Evolutionary conservation across 768 basidiomycete species (phyloP), one percentile per base, ranked within the genome.

Genomic region (Hortiboletus campestris): DNA sequence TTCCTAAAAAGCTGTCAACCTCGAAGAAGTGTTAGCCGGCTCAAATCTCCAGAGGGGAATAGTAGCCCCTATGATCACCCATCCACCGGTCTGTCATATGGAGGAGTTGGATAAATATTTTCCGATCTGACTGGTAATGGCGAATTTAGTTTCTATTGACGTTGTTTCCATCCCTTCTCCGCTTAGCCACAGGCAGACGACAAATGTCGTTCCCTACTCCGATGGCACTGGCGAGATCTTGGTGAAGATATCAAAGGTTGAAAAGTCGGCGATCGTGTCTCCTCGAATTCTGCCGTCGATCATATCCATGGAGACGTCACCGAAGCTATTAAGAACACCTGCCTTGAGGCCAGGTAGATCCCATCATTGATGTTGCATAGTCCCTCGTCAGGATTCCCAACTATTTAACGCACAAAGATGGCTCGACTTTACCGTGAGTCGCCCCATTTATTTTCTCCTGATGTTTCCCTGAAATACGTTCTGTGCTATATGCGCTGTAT

Each of bases 321-420:
- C 9, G 64, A 63, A 12, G 75, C 67, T 3, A 77, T 71, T 43
- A 64, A 70, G 51, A 49, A 53, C 2, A 71, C 78, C 0, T 67
- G 69, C 9, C 69, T 84, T 40, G 84, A 5, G 83, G 76, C 2
- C 68, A 72, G 14, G 65, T 72, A 12, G 77, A 80, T 41, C 12
- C 9, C 8, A 8, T 48, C 51, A 32, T 39, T 17, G 9, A 40
- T 41, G 19, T 39, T 31, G 22, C 10, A 9, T 48, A 82, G 80
- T 74, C 76, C 0, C 69, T 86, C 36, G 77, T 86, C 32, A 58
- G 63, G 38, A 73, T 85, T 56, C 83, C 88, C 0, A 67, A 77
- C 17, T 79, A 85, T 64, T 74, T 88, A 19, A 79, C 77, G 2
- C 85, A 81, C 59, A 81, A 83, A 57, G 83, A 89, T 64, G 87